phyloP scores from a whole-genome alignment of 805 yeast genomes.

The Saccharomyces eubayanus region DNA sequence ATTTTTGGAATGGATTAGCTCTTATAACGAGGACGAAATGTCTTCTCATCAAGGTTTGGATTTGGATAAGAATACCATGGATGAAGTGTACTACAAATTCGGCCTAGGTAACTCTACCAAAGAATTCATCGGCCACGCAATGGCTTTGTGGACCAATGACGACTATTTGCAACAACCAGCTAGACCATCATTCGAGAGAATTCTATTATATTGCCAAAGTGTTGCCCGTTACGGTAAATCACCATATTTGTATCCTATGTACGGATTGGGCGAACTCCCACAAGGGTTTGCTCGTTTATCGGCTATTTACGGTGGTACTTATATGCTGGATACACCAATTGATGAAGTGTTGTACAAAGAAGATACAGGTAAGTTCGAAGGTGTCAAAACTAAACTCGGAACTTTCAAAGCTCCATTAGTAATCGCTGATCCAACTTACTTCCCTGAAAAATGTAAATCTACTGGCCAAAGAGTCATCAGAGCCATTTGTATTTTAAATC shows the following conservation, averaged over 20 bases:
- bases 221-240: constrained; percentile 94
- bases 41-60: constrained; percentile 81
- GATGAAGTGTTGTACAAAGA: constrained; percentile 76
- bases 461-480: constrained; percentile 33
- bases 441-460: constrained; percentile 51
- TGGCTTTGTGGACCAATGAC: constrained; percentile 95
- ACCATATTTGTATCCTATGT: constrained; percentile 91
- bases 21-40: constrained; percentile 67
- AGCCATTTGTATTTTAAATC: constrained; percentile 74
- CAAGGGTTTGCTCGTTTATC: constrained; percentile 96
- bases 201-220: constrained; percentile 76
- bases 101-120: constrained; percentile 89
- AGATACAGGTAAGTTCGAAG: constrained; percentile 58
- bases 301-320: constrained; percentile 97
- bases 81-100: constrained; percentile 78
- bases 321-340: constrained; percentile 93
- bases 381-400: constrained; percentile 89
- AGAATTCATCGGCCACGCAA: constrained; percentile 96
- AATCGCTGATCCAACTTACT: constrained; percentile 96
- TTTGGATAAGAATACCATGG: constrained; percentile 83
- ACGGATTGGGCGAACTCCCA: constrained; percentile 97
- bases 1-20: constrained; percentile 80
- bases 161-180: constrained; percentile 84
- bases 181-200: constrained; percentile 81
- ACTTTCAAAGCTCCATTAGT: constrained; percentile 85